Evolutionary conservation across 2,329 filamentous ascomycete genomes (phyloP), one percentile per base, ranked within the genome.

Genomic region (Cladophialophora yegresii): DNA sequence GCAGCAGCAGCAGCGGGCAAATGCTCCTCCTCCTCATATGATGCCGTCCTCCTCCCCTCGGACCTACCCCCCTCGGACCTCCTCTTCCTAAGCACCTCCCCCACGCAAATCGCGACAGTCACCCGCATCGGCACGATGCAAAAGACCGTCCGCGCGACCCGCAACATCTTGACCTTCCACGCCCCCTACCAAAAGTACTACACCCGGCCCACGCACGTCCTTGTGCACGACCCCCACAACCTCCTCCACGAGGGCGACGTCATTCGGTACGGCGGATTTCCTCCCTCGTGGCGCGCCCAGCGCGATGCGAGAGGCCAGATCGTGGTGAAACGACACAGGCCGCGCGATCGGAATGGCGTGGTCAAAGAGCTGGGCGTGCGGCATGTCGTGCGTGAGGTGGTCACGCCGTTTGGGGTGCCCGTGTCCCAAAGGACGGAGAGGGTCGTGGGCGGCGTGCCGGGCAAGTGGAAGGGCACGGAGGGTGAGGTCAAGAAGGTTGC

Each of bases 161-260:
- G 61, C 57, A 59, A 26, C 28, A 50, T 63, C 1, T 67, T 70
- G 53, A 57, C 65, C n/a, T 68, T 57, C 50, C 65, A 71, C 59
- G 62, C 61, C 16, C 49, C 65, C 12, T 63, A 70, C 20, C 68
- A 65, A 32, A 71, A 71, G 57, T 47, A 69, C 66, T 71, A 67
- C 61, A 67, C 57, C 30, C 63, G 62, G 23, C 28, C 54, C 13
- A 43, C 58, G 28, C 67, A 66, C 61, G 54, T 62, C 22, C 62
- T 70, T 40, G 69, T 69, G 20, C 70, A 71, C 65, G 70, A 71
- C 47, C 64, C 67, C 9, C 54, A 65, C 22, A 54, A 64, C 36
- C 64, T 69, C 13, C 57, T 70, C 13, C 63, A 59, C 54, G 69
- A 69, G 20, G 70, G 70, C n/a, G 70, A 71, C 54, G 67, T 71